Evolutionary conservation across 2,329 filamentous ascomycete species (phyloP), one percentile per base, ranked within the genome.

Genomic region (Botrytis byssoidea): DNA sequence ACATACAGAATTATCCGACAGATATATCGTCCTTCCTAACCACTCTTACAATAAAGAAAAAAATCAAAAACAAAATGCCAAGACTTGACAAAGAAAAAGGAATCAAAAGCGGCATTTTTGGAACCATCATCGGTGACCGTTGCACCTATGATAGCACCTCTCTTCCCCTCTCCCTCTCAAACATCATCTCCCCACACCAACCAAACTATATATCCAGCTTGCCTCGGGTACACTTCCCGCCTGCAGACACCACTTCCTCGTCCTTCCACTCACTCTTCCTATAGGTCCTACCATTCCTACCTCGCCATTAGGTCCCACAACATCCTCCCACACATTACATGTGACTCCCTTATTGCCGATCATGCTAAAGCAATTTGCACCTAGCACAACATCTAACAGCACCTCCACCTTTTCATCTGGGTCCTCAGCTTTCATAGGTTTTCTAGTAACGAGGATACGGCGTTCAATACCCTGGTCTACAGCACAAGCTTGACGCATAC

Each of bases 391-490:
- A 74, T 79, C 78, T 18, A 79, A 72, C 16, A 78, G 40, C 12
- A 77, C 63, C 44, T 68, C 48, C 29, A 65, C 71, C 18, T 65
- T 66, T 8, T 76, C 72, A 32, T 73, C 72, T n/a, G 66, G 55
- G 48, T 73, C 70, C 44, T 74, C 76, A 37, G 66, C 66, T 29
- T 71, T 74, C 37, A 75, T 71, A 4, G 76, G 70, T 32, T 75
- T 75, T 22, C 65, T 97, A 97, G 88, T 89, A 37, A 98, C 90
- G 25, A 97, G 85, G 74, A 99, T 90, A 14, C 95, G 91, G 84
- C 98, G 98, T 84, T 97, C 93, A 76, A 92, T 84, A 29, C 91
- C 90, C 77, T 91, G 87, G 75, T 90, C 85, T 76, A 88, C 88
- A 59, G 86, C 84, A 71, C 89, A 85, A 74, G 87, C 89, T 83